A percentile compares a stretch with the other conserved stretches of the same genome.
Conservation (phyloP, 805 yeast genomes). For the Lipomyces starkeyi region DNA sequence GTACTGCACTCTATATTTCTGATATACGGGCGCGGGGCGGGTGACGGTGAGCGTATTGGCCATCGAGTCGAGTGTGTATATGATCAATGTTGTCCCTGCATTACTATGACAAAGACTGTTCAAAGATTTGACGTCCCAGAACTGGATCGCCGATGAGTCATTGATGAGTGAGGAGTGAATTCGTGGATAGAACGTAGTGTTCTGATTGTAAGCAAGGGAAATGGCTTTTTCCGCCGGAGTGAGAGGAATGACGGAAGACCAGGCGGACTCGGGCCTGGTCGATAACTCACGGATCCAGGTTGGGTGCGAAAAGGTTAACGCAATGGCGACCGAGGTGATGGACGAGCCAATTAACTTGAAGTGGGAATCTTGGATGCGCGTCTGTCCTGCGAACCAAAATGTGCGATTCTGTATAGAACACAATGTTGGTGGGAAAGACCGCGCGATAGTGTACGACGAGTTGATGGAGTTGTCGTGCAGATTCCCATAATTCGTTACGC, state of each 20-base stretch:
- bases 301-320: slow-evolving; percentile 7
- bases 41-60: slow-evolving; percentile 16
- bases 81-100: slow-evolving; percentile 9
- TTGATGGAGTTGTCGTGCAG: slow-evolving; percentile 8
- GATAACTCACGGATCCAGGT: slow-evolving; percentile 5
- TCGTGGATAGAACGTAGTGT: slow-evolving; percentile 3
- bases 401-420: slow-evolving; percentile 22
- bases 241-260: slow-evolving; percentile 4
- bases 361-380: background rate
- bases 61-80: slow-evolving; percentile 11
- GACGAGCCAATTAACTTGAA: background rate
- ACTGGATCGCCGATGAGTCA: slow-evolving; percentile 17
- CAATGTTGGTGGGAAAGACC: slow-evolving; percentile 12
- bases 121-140: slow-evolving; percentile 22
- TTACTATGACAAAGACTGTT: background rate
- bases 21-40: slow-evolving; percentile 15
- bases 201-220: background rate
- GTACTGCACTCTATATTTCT: background rate
- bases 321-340: slow-evolving; percentile 1
- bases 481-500: slow-evolving; percentile 11
- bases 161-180: slow-evolving; percentile 9
- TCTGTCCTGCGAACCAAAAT: slow-evolving; percentile 22
- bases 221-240: slow-evolving; percentile 15
- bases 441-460: background rate
- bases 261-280: background rate